Base-by-base conservation (phyloP, 257 asterid genomes). In the Ilex asprella region DNA sequence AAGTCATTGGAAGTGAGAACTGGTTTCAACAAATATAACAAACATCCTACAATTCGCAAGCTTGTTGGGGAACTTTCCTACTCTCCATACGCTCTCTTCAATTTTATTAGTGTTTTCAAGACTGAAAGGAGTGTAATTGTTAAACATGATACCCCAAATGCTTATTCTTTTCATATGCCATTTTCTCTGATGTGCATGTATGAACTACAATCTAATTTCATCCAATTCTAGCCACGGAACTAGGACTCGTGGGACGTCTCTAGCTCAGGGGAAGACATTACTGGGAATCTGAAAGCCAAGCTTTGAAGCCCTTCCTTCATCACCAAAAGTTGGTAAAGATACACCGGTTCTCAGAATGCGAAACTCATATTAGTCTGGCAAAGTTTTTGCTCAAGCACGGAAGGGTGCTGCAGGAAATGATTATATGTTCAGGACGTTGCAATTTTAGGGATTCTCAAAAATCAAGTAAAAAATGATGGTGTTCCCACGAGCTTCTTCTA, bases 301-400 rank as follows among this genome's bases (percentile, higher is more conserved):
- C 73, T 1, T 51, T 86, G 74, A 68, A 68, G 35, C 74, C 94
- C 3, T 88, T 87, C 63, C 87, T 88, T 30, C 73, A 67, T 49
- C 84, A 88, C 63, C 63, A 88, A 12, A 78, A 76, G 64, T 82
- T 79, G 55, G 94, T 84, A 15, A 84, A 76, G 75, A 82, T 91
- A 12, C 79, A 76, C 46, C 94, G 95, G n/a, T 85, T 87, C 46
- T 68, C 80, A 2, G 95, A 79, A 55, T 74, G 83, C 16, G 83
- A 77, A 31, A 80, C 75, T 66, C 88, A 84, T 16, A 74, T 91
- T 46, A 81, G 85, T 46, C 73, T 91, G 0, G 86, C 84, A 31
- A 82, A 79, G 67, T 91, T 85, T 55, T 68, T 91, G 72, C 81
- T 91, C 12, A 88, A 85, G 75, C 86, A 91, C 69, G 95, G 85